Conservation (phyloP, 495 filamentous ascomycete species). For the Penicillium salamii region DNA sequence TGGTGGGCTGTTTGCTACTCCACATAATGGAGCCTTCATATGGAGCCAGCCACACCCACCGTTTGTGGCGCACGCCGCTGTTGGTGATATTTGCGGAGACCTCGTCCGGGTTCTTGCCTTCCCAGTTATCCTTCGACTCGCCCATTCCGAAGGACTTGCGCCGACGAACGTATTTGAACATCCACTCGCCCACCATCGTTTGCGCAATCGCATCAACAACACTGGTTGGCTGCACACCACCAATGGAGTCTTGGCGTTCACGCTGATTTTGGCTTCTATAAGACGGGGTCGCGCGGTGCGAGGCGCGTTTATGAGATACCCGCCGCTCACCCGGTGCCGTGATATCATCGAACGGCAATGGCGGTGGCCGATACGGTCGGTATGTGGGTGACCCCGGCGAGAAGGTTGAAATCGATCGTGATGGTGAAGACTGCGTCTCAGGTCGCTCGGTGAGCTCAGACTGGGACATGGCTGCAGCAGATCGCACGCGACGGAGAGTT, state of each 20-base stretch:
- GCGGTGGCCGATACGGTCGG: constrained; percentile 53
- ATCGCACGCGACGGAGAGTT: constrained; percentile 75
- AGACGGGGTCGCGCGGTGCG: constrained; percentile 21
- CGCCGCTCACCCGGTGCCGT: constrained; percentile 48
- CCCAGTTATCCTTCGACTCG: constrained; percentile 63
- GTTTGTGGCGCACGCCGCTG: constrained; percentile 75
- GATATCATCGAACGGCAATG: constrained; percentile 70
- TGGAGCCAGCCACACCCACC: constrained; percentile 98
- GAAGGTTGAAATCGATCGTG: constrained; percentile 62
- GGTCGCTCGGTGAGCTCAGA: constrained; percentile 39
- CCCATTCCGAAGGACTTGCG: constrained; percentile 81
- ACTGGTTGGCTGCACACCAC: constrained; percentile 65
- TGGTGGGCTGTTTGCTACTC: constrained; percentile 96
- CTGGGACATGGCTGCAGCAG: constrained; percentile 68
- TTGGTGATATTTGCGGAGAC: constrained; percentile 53
- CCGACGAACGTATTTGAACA: constrained; percentile 96
- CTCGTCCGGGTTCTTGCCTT: constrained; percentile 47
- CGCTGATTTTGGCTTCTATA: constrained; percentile 25
- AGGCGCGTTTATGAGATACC: constrained; percentile 14
- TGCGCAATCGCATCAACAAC: constrained; percentile 98
- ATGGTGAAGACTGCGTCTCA: constrained; percentile 61
- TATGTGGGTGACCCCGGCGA: constrained; percentile 61
- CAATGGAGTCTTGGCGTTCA: constrained; percentile 48
- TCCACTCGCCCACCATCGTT: constrained; percentile 99
- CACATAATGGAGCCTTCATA: constrained; percentile 96